Conservation (phyloP, 441 rosid genomes). For the Erodium chrysanthum region DNA sequence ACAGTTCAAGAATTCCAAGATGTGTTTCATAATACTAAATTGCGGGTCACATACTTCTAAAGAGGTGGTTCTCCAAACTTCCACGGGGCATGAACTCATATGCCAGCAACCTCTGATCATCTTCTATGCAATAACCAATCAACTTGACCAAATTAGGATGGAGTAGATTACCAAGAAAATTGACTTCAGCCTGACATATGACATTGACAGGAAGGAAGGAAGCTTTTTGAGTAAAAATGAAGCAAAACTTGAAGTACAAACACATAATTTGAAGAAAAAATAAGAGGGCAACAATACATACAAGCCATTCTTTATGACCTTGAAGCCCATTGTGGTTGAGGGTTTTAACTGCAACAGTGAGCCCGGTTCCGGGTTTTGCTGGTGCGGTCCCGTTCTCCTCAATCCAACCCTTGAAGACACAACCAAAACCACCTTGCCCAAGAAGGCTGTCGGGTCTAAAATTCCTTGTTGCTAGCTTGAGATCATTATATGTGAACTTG, state of each 20-base stretch:
- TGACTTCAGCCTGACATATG: conserved; percentile 45
- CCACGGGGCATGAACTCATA: conserved; percentile 60
- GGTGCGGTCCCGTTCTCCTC: conserved; percentile 44
- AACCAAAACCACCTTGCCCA: conserved; percentile 47
- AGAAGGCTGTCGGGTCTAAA: conserved; percentile 48
- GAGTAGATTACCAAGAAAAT: conserved; percentile 51
- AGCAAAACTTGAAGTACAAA: conserved; percentile 3
- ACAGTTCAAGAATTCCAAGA: no score
- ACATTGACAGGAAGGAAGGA: conserved; percentile 14
- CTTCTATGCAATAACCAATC: conserved; percentile 57
- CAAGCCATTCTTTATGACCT: conserved; percentile 49
- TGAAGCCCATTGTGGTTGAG: conserved; percentile 45
- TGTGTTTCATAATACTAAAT: background rate
- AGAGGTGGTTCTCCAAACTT: conserved; percentile 55
- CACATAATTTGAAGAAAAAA: background rate
- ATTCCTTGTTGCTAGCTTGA: conserved; percentile 37
- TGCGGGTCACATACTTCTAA: conserved; percentile 40
- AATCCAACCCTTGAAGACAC: conserved; percentile 21
- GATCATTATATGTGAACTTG: conserved; percentile 36
- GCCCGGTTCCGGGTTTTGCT: conserved; percentile 46
- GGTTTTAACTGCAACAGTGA: conserved; percentile 43
- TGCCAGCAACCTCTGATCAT: conserved; percentile 47
- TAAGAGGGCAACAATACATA: conserved; percentile 17
- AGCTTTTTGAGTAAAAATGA: background rate
- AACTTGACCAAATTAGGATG: conserved; percentile 50